phyloP scores from a whole-genome alignment of 1,139 yeast species.

The Suhomyces wounanorum region DNA sequence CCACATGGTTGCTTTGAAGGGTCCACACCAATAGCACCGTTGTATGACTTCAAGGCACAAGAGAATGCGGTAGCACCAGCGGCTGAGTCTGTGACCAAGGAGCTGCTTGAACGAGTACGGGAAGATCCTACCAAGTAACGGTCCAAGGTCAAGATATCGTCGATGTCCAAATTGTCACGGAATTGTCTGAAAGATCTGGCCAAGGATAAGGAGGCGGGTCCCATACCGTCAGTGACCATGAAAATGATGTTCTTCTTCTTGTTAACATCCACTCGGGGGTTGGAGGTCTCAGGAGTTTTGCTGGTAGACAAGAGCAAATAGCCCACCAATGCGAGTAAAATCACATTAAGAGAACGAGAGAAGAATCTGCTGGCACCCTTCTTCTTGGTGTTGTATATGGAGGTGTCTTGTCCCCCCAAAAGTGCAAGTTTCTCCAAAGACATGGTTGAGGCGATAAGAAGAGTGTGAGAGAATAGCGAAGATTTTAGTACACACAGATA shows the following conservation, averaged over 20 bases:
- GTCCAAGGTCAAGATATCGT: slow-evolving; percentile 25
- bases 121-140: slow-evolving; percentile 27
- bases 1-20: slow-evolving; percentile 28
- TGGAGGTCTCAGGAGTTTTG: not conserved
- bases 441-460: slow-evolving; percentile 3
- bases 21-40: slow-evolving; percentile 31
- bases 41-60: slow-evolving; percentile 29
- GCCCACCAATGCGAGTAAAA: slow-evolving; percentile 12
- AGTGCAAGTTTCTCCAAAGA: slow-evolving; percentile 18
- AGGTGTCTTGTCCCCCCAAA: slow-evolving; percentile 16
- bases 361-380: slow-evolving; percentile 1
- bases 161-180: slow-evolving; percentile 23
- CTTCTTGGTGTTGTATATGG: slow-evolving; percentile 16
- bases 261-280: slow-evolving; percentile 13
- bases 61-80: slow-evolving; percentile 34
- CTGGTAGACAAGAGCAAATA: slow-evolving; percentile 14
- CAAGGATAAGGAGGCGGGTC: slow-evolving; percentile 30
- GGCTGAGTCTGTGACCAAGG: slow-evolving; percentile 31
- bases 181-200: slow-evolving; percentile 28
- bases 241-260: slow-evolving; percentile 27
- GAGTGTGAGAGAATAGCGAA: not conserved
- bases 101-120: slow-evolving; percentile 26
- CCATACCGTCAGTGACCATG: slow-evolving; percentile 36
- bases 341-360: slow-evolving; percentile 11
- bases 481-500: not conserved